These are phyloP conservation scores for Sophora flavescens DNA, from an alignment of 306 rosid species.

Conservation along the genomic window DNA sequence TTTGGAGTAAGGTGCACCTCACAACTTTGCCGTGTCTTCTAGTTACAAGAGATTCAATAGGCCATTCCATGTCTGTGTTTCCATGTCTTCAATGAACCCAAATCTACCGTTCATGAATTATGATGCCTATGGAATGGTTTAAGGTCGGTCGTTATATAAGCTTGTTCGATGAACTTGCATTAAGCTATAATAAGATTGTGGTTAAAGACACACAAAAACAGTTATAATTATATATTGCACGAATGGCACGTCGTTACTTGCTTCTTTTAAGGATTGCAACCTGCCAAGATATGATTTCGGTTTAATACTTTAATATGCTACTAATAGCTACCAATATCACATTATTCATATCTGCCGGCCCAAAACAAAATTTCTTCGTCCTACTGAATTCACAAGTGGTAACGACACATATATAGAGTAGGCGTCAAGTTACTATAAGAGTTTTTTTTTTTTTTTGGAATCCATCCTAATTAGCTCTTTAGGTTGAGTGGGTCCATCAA, in stretches of 20 bases:
- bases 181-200: constrained; percentile 14
- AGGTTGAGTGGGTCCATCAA: too few relatives aligned
- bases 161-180: constrained; percentile 40
- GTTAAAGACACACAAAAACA: neutral
- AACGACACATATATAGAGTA: too few relatives aligned
- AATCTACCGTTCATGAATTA: constrained; percentile 43
- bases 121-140: constrained; percentile 28
- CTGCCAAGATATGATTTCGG: constrained; percentile 24
- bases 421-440: too few relatives aligned
- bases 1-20: constrained; percentile 47
- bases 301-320: neutral
- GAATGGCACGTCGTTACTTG: constrained; percentile 41
- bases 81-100: constrained; percentile 41
- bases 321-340: neutral
- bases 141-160: constrained; percentile 41
- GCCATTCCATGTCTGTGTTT: constrained; percentile 18
- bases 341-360: constrained; percentile 30
- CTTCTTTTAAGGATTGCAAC: constrained; percentile 43
- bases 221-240: constrained; percentile 21
- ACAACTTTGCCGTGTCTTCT: neutral
- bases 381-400: neutral
- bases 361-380: neutral
- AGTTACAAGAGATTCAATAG: constrained; percentile 4
- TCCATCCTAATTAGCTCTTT: too few relatives aligned
- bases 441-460: too few relatives aligned